Evolutionary conservation across 192 early-diverging fungal genomes (phyloP).

Genomic region (Coemansia sp.): DNA sequence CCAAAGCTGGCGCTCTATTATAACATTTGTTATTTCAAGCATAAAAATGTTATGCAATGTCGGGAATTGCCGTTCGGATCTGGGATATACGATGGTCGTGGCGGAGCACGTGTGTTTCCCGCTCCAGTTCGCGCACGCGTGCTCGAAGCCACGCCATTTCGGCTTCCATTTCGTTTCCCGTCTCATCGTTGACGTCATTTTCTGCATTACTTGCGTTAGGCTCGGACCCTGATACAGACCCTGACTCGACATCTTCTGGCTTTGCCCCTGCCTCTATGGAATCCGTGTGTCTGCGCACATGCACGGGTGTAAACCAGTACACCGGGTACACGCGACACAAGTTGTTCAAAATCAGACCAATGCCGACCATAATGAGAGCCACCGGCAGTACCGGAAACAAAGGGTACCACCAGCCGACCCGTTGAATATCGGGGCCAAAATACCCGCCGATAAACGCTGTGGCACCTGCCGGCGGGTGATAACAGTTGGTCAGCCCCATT

Average conservation of each 20-base stretch:
- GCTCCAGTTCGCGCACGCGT: conserved; percentile 34
- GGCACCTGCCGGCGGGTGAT: conserved; percentile 52
- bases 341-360: conserved; percentile 45
- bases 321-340: conserved; percentile 39
- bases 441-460: conserved; percentile 43
- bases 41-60: not conserved
- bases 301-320: conserved; percentile 48
- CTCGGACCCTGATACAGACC: not conserved
- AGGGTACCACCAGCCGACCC: conserved; percentile 52
- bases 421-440: conserved; percentile 14
- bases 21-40: not conserved
- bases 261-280: not conserved
- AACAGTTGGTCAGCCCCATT: conserved; percentile 49
- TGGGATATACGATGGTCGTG: not conserved
- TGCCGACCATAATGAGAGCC: conserved; percentile 27
- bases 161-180: conserved; percentile 28
- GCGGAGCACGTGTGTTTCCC: conserved; percentile 6
- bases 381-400: conserved; percentile 45
- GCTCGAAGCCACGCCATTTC: conserved; percentile 29
- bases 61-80: not conserved
- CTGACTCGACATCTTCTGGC: not conserved
- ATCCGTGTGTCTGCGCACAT: not conserved
- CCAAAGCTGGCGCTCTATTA: conserved; percentile 46
- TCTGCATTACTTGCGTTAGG: not conserved
- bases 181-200: conserved; percentile 13